phyloP scores from a whole-genome alignment of 345 rosid species.

The Hirschfeldia incana region DNA sequence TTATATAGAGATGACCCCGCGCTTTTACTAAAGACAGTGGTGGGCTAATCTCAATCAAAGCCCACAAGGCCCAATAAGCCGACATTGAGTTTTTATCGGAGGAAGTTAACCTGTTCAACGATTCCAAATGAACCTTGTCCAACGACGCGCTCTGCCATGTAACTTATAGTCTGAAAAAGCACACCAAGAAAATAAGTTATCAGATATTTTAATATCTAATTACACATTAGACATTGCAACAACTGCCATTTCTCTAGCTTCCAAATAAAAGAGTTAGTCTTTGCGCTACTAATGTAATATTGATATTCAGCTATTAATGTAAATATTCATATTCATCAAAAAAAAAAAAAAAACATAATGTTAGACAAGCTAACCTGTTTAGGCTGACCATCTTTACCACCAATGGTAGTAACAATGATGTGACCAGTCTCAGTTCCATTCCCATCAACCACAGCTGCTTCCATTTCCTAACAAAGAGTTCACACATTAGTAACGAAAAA shows the following conservation, averaged over 20 bases:
- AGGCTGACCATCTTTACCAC: conserved; percentile 79
- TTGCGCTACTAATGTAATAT: background rate
- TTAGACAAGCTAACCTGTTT: conserved; percentile 61
- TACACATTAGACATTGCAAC: background rate
- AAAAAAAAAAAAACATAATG: background rate
- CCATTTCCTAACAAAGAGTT: conserved; percentile 59
- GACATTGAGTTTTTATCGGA: too few relatives aligned
- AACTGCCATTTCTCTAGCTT: background rate
- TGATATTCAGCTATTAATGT: too few relatives aligned
- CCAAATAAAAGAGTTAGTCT: background rate
- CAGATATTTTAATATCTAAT: background rate
- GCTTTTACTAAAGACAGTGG: too few relatives aligned
- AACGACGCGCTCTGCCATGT: conserved; percentile 96
- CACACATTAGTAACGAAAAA: conserved; percentile 7
- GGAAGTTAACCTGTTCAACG: too few relatives aligned
- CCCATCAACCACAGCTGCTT: conserved; percentile 85
- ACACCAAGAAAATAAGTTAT: background rate
- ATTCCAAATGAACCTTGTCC: conserved; percentile 98
- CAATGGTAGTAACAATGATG: conserved; percentile 80
- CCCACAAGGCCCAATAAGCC: too few relatives aligned
- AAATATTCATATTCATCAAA: background rate
- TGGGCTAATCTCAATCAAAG: too few relatives aligned
- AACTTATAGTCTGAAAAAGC: conserved; percentile 68
- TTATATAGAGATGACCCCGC: too few relatives aligned
- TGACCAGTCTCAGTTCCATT: conserved; percentile 84